These are phyloP conservation scores for Ascochyta lentis DNA, from an alignment of 2,329 filamentous ascomycete genomes.

Conservation along the genomic window DNA sequence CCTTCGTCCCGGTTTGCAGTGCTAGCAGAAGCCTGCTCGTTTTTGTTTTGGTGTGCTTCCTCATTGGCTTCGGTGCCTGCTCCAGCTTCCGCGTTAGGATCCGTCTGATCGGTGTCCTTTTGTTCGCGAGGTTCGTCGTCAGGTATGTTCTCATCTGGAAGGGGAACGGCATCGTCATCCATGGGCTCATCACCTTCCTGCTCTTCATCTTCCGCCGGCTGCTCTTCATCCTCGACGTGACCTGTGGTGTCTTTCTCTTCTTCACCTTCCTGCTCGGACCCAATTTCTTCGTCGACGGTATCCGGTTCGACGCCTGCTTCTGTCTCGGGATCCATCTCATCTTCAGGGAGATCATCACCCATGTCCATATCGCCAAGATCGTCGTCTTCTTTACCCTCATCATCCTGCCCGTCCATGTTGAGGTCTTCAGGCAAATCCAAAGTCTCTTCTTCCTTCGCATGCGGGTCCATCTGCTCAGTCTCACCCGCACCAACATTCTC, in stretches of 20 bases:
- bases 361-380: slow-evolving; percentile 45
- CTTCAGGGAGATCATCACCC: slow-evolving; percentile 44
- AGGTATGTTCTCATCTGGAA: slow-evolving; percentile 60
- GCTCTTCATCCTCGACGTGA: slow-evolving; percentile 48
- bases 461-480: slow-evolving; percentile 71
- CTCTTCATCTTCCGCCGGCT: slow-evolving; percentile 55
- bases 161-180: slow-evolving; percentile 45
- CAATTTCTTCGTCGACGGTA: slow-evolving; percentile 43
- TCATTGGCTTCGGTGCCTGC: slow-evolving; percentile 71
- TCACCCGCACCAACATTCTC: slow-evolving; percentile 71
- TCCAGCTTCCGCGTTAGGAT: slow-evolving; percentile 64
- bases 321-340: slow-evolving; percentile 41
- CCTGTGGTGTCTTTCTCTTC: slow-evolving; percentile 45
- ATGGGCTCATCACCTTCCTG: slow-evolving; percentile 58
- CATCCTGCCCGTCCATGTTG: slow-evolving; percentile 74
- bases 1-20: slow-evolving; percentile 70
- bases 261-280: slow-evolving; percentile 42
- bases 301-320: slow-evolving; percentile 40
- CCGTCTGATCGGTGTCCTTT: slow-evolving; percentile 58
- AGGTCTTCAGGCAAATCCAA: slow-evolving; percentile 88
- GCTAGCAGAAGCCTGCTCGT: slow-evolving; percentile 64
- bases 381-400: slow-evolving; percentile 64
- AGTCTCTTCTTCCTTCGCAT: slow-evolving; percentile 80
- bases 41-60: slow-evolving; percentile 59
- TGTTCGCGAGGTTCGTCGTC: slow-evolving; percentile 55